A percentile compares a stretch with the other conserved stretches of the same genome.
These are phyloP conservation scores for Flueggea neowawraea DNA, from an alignment of 441 rosid species.

Conservation along the genomic window DNA sequence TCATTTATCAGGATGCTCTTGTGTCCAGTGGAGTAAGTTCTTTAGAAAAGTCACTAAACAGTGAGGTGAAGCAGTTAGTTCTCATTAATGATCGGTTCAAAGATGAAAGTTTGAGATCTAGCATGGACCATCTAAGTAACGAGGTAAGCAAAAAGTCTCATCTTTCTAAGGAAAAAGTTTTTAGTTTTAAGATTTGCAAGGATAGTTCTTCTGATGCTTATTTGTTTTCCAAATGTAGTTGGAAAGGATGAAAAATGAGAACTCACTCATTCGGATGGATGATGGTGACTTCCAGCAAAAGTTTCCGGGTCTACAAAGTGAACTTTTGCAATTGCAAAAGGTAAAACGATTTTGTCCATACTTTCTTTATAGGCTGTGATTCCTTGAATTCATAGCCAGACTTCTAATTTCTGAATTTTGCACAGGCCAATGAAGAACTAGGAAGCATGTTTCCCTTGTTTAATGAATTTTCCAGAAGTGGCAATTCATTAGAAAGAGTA, in stretches of 20 bases:
- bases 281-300: constrained; percentile 44
- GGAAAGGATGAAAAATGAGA: constrained; percentile 97
- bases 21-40: constrained; percentile 28
- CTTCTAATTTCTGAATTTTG: constrained; percentile 15
- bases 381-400: constrained; percentile 4
- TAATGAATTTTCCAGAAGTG: constrained; percentile 51
- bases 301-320: constrained; percentile 68
- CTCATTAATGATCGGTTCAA: constrained; percentile 55
- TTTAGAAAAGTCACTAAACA: constrained; percentile 29
- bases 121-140: constrained; percentile 85
- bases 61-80: constrained; percentile 49
- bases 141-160: constrained; percentile 50
- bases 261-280: constrained; percentile 51
- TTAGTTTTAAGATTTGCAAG: constrained; percentile 7
- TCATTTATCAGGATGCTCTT: constrained; percentile 45
- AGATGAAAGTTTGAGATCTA: constrained; percentile 68
- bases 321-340: constrained; percentile 67
- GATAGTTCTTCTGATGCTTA: constrained; percentile 12
- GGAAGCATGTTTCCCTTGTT: constrained; percentile 69
- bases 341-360: constrained; percentile 26
- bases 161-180: constrained; percentile 1
- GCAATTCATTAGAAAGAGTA: constrained; percentile 84
- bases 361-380: constrained; percentile 4
- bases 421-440: constrained; percentile 88
- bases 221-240: constrained; percentile 40